These are phyloP conservation scores for Penicillium digitatum DNA, from an alignment of 2,329 filamentous ascomycete species.

Conservation along the genomic window DNA sequence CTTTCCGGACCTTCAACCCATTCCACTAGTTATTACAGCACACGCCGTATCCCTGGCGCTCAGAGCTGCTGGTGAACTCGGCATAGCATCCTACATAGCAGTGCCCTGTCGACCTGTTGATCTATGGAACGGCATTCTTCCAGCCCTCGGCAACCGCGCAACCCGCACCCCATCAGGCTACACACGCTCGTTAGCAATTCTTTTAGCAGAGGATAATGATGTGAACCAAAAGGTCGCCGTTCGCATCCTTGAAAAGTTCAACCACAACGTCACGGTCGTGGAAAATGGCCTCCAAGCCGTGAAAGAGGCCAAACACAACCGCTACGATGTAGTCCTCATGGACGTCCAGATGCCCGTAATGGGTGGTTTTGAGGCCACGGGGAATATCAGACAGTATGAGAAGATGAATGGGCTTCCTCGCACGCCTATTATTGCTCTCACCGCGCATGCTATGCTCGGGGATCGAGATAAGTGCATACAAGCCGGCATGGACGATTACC, in stretches of 20 bases:
- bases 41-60: slow-evolving; percentile 81
- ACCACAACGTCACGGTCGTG: slow-evolving; percentile 61
- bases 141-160: slow-evolving; percentile 82
- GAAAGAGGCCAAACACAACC: slow-evolving; percentile 70
- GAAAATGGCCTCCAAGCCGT: slow-evolving; percentile 73
- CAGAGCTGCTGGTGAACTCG: slow-evolving; percentile 84
- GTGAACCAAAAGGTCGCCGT: slow-evolving; percentile 92
- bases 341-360: slow-evolving; percentile 97
- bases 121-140: slow-evolving; percentile 86
- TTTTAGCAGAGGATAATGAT: slow-evolving; percentile 89
- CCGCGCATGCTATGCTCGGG: slow-evolving; percentile 92
- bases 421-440: slow-evolving; percentile 88
- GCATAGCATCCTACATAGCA: slow-evolving; percentile 94
- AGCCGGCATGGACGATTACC: slow-evolving; percentile 95
- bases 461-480: slow-evolving; percentile 93
- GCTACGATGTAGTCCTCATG: slow-evolving; percentile 93
- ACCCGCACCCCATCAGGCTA: slow-evolving; percentile 87
- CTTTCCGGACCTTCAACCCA: slow-evolving; percentile 88
- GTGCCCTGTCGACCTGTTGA: slow-evolving; percentile 88
- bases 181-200: slow-evolving; percentile 85
- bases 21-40: slow-evolving; percentile 86
- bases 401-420: slow-evolving; percentile 67
- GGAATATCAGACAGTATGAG: slow-evolving; percentile 87
- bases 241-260: slow-evolving; percentile 92
- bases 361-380: slow-evolving; percentile 92